Percentiles rank a stretch among this genome's conserved stretches.
These are phyloP conservation scores for Fonsecaea nubica DNA, from an alignment of 2,329 filamentous ascomycete genomes.

Conservation along the genomic window DNA sequence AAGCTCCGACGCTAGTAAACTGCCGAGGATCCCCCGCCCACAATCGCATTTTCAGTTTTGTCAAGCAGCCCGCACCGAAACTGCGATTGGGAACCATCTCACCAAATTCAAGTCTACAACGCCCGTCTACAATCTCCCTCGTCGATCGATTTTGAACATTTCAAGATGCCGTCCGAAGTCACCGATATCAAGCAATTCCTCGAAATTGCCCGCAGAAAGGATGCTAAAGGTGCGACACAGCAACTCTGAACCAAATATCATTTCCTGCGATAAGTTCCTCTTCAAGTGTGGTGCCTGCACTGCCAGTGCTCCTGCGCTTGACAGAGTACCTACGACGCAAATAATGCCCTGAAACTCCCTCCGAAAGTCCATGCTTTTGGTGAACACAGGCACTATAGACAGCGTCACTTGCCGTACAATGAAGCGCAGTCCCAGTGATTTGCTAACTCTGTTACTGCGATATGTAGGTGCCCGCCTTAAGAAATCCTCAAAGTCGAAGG, in stretches of 20 bases:
- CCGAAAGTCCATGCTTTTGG: background rate
- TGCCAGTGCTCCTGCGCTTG: background rate
- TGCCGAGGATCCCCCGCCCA: constrained; percentile 22
- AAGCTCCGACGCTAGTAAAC: constrained; percentile 7
- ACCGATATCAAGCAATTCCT: constrained; percentile 99
- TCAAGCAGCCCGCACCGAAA: constrained; percentile 1
- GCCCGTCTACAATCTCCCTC: background rate
- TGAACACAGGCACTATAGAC: background rate
- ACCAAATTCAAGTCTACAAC: constrained; percentile 13
- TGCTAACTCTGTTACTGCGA: background rate
- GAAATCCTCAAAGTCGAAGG: constrained; percentile 84
- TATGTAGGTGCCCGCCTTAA: constrained; percentile 82
- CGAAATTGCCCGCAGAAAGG: constrained; percentile 99
- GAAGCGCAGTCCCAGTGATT: background rate
- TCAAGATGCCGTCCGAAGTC: constrained; percentile 97
- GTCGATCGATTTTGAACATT: background rate
- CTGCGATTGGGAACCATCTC: constrained; percentile 7
- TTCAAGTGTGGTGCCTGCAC: background rate
- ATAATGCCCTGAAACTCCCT: background rate
- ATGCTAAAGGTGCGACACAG: constrained; percentile 89
- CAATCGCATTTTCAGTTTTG: constrained; percentile 22
- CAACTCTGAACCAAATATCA: constrained; percentile 18
- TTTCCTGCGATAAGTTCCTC: background rate
- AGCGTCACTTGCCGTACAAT: background rate
- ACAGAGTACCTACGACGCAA: background rate